Base-by-base conservation (phyloP, 371 early-diverging fungal species). In the Mucor racemosus region DNA sequence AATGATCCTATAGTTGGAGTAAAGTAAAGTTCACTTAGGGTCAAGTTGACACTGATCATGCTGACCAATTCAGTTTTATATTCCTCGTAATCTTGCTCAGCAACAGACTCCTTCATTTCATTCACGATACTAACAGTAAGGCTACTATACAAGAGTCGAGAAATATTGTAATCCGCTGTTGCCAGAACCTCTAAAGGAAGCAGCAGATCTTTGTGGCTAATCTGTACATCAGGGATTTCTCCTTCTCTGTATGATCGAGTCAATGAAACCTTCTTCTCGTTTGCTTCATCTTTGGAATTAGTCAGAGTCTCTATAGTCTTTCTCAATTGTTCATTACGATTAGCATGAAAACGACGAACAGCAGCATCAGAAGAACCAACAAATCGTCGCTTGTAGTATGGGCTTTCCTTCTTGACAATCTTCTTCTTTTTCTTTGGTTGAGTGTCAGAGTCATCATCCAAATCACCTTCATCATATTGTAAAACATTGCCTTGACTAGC, bases 201-300 rank as follows among this genome's bases (percentile, higher is more conserved):
- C 1, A 94, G 73, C 1, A 94, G 62, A 17, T 92, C 92, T 46
- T 75, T 80, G 54, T 85, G 63, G 7, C 72, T 68, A 59, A 94
- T 91, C 67, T 90, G 87, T 46, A 94, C 88, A 74, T 94, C 94
- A 0, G 93, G 94, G 8, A 92, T 76, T 50, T 92, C 92, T 1
- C 94, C 92, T 79, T 60, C 17, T 39, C 92, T 77, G 69, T 94
- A 94, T 33, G 80, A 80, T 15, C 94, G 82, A 41, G 76, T 81
- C 58, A 92, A 73, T 0, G 77, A 68, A 0, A 92, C 90, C 11
- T 79, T 75, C 67, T 83, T 81, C 0, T 83, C 78, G 11, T 79
- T 74, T 4, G 86, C 82, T 48, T 84, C 79, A 60, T 86, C 86
- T 53, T 80, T 72, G 4, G 73, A 48, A 46, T 53, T 58, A 42